Evolutionary conservation across 305 asterid species (phyloP), one percentile per base, ranked within the genome.

Genomic region (Rubia peregrina): DNA sequence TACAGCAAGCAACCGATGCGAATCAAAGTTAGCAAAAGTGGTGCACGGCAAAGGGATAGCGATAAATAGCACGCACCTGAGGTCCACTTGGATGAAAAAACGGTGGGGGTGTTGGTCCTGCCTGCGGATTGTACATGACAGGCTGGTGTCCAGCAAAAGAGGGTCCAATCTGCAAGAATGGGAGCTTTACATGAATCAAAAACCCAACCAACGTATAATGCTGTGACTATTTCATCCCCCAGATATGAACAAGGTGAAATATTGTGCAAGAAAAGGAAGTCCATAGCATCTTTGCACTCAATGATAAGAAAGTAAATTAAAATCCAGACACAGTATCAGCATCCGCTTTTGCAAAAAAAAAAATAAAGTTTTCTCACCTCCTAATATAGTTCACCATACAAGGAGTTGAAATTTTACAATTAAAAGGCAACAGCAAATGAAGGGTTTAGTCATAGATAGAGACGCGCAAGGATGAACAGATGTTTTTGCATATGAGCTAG

Each of bases 81-180:
- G 93, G 96, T 75, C 93, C 99, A 80, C 78, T 83, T 71, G 96
- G 93, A 80, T 86, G 93, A 86, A 84, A 94, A 77, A 87, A 94
- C 6, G 90, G 85, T 63, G 80, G 99, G 4, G 83, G 89, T 69
- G 86, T 71, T 71, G 83, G 88, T 61, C 83, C 81, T 61, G 86
- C 88, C 79, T 89, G 98, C 51, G 92, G 89, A 81, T 86, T 89
- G 83, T 82, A 87, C 44, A 93, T 74, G 74, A 88, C 88, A 55
- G 90, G 91, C 78, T 85, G 97, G 67, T 85, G 96, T 41, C 88
- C 68, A 74, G 88, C 60, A 82, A 77, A 93, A 9, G 87, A 72
- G 49, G 87, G 88, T 48, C 93, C 92, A 73, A 90, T 78, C 95
- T 87, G 89, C 80, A 75, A 77, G 64, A 68, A 43, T 49, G 11